Conservation (phyloP, 345 rosid genomes). For the Aquilaria sinensis region DNA sequence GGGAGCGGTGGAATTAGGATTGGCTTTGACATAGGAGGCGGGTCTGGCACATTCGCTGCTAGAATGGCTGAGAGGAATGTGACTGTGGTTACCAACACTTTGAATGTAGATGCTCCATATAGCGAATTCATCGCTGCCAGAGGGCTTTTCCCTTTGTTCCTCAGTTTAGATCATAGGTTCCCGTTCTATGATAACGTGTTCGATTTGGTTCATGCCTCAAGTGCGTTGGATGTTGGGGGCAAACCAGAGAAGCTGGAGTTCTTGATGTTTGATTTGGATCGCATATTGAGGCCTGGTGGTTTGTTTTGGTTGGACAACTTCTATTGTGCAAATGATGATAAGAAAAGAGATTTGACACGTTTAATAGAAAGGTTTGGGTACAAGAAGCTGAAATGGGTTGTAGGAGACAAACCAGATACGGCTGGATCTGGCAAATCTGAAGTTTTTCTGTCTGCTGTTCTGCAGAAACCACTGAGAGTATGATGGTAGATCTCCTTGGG, state of each 20-base stretch:
- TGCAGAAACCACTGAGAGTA: conserved; percentile 73
- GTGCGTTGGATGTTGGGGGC: conserved; percentile 56
- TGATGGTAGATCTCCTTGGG: conserved; percentile 13
- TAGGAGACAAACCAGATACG: conserved; percentile 61
- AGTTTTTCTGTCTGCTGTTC: conserved; percentile 73
- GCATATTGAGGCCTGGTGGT: conserved; percentile 74
- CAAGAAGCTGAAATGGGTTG: conserved; percentile 84
- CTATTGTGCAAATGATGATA: conserved; percentile 49
- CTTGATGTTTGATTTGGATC: conserved; percentile 81
- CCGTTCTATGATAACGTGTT: conserved; percentile 78
- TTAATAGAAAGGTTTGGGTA: conserved; percentile 74
- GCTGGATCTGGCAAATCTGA: conserved; percentile 40
- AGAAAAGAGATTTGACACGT: conserved; percentile 58
- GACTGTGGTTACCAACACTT: conserved; percentile 52
- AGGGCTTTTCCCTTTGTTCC: conserved; percentile 73
- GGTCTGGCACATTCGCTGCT: conserved; percentile 79
- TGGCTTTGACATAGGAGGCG: conserved; percentile 76
- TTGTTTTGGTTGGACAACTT: conserved; percentile 83
- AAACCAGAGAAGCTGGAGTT: conserved; percentile 74
- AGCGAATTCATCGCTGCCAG: conserved; percentile 74
- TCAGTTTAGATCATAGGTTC: conserved; percentile 83
- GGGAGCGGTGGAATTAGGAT: conserved; percentile 68
- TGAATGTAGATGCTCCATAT: conserved; percentile 68
- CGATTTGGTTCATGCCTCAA: conserved; percentile 63
- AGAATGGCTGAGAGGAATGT: conserved; percentile 87